These are phyloP conservation scores for Corynespora cassiicola DNA, from an alignment of 2,329 filamentous ascomycete species.

Conservation along the genomic window DNA sequence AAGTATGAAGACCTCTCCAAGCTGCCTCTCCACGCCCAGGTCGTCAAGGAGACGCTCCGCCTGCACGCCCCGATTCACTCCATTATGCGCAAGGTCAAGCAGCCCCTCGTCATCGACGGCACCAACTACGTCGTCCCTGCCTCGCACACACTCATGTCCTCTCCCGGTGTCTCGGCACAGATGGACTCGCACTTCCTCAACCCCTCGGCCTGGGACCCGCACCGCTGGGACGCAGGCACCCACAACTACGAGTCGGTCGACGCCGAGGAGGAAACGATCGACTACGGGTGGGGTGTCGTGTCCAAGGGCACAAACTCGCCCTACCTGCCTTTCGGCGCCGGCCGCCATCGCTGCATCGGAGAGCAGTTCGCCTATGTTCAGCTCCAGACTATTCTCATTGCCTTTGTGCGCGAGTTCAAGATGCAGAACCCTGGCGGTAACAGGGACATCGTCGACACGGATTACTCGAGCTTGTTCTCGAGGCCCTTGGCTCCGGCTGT, in stretches of 20 bases:
- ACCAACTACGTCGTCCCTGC: conserved; percentile 84
- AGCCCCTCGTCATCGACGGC: conserved; percentile 81
- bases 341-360: conserved; percentile 91
- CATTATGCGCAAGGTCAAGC: conserved; percentile 91
- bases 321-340: conserved; percentile 93
- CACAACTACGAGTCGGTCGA: conserved; percentile 58
- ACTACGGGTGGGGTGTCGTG: conserved; percentile 93
- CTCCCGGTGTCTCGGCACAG: conserved; percentile 80
- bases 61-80: conserved; percentile 94
- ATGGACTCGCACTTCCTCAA: conserved; percentile 81
- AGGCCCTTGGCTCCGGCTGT: conserved; percentile 55
- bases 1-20: conserved; percentile 79
- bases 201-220: conserved; percentile 83
- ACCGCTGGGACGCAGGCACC: conserved; percentile 78
- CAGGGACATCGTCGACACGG: conserved; percentile 71
- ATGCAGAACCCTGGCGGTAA: conserved; percentile 77
- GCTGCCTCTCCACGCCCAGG: conserved; percentile 80
- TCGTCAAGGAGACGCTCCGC: conserved; percentile 90
- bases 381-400: conserved; percentile 82
- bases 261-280: conserved; percentile 76
- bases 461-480: conserved; percentile 63
- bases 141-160: conserved; percentile 80
- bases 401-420: conserved; percentile 79
- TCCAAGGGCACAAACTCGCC: conserved; percentile 89
- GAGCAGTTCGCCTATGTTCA: conserved; percentile 97